These are phyloP conservation scores for Fusarium nematophilum DNA, from an alignment of 2,329 filamentous ascomycete genomes.

Conservation along the genomic window DNA sequence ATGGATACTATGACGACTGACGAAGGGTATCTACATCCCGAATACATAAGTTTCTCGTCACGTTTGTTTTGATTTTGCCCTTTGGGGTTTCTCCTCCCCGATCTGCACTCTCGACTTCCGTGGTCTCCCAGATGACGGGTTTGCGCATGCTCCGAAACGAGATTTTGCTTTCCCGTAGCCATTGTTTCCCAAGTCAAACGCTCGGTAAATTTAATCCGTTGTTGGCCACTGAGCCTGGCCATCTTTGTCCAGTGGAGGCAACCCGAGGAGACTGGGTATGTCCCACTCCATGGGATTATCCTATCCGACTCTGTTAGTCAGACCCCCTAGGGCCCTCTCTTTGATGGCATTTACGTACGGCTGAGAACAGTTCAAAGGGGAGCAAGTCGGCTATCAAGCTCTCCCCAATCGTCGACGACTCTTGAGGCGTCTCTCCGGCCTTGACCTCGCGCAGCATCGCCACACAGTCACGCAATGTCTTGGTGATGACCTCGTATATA, in stretches of 20 bases:
- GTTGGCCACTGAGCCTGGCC: slow-evolving; percentile 29
- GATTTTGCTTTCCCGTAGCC: background rate
- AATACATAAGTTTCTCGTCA: background rate
- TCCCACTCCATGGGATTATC: slow-evolving; percentile 42
- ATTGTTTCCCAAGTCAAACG: background rate
- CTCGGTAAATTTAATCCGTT: slow-evolving; percentile 4
- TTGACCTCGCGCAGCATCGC: slow-evolving; percentile 26
- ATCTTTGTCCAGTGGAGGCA: slow-evolving; percentile 23
- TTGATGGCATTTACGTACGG: slow-evolving; percentile 17
- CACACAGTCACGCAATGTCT: slow-evolving; percentile 35
- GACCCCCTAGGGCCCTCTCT: background rate
- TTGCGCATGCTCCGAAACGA: background rate
- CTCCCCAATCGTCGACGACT: slow-evolving; percentile 25
- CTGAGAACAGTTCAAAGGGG: slow-evolving; percentile 30
- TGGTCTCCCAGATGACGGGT: too few species aligned
- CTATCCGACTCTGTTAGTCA: slow-evolving; percentile 24
- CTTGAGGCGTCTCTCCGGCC: slow-evolving; percentile 31
- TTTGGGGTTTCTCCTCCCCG: background rate
- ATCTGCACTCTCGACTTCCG: background rate
- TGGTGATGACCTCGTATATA: slow-evolving; percentile 36
- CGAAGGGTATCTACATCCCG: background rate
- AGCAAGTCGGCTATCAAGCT: slow-evolving; percentile 30
- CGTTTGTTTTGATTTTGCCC: too few species aligned
- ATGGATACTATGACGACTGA: slow-evolving; percentile 64
- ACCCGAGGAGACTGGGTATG: slow-evolving; percentile 40